Conservation (phyloP, 306 rosid genomes). For the Lotus japonicus region DNA sequence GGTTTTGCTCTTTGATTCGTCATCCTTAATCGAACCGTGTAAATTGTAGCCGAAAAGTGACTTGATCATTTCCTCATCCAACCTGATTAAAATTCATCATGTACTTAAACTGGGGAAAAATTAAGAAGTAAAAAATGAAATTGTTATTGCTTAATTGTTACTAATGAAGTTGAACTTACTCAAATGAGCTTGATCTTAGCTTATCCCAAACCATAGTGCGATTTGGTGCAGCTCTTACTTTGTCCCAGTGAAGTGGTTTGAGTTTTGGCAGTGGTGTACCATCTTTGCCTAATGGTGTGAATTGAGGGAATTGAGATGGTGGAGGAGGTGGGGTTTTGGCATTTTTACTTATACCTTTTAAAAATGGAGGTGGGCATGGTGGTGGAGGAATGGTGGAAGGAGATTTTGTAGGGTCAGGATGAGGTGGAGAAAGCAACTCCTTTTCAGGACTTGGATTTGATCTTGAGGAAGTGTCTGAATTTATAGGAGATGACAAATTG, state of each 20-base stretch:
- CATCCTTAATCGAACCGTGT: conserved; percentile 63
- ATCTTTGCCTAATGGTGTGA: conserved; percentile 70
- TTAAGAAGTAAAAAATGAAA: background rate
- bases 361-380: conserved; percentile 74
- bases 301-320: conserved; percentile 58
- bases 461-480: conserved; percentile 37
- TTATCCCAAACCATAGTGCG: conserved; percentile 96
- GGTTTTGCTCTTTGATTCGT: conserved; percentile 72
- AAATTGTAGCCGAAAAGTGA: conserved; percentile 94
- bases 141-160: background rate
- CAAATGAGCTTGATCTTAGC: conserved; percentile 85
- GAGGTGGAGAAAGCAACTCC: conserved; percentile 28
- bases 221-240: conserved; percentile 91
- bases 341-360: conserved; percentile 16
- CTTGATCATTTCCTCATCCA: conserved; percentile 97
- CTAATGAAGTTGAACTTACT: conserved; percentile 48
- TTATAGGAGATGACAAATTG: conserved; percentile 45
- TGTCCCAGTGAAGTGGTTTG: conserved; percentile 99
- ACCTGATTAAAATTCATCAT: conserved; percentile 45
- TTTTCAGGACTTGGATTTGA: conserved; percentile 33
- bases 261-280: conserved; percentile 73
- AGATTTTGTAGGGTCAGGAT: conserved; percentile 22
- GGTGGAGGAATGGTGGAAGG: conserved; percentile 63
- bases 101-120: background rate
- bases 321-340: conserved; percentile 75